Evolutionary conservation across 1,284 basidiomycete genomes (phyloP).

Genomic region (Cutaneotrichosporon spelunceum): DNA sequence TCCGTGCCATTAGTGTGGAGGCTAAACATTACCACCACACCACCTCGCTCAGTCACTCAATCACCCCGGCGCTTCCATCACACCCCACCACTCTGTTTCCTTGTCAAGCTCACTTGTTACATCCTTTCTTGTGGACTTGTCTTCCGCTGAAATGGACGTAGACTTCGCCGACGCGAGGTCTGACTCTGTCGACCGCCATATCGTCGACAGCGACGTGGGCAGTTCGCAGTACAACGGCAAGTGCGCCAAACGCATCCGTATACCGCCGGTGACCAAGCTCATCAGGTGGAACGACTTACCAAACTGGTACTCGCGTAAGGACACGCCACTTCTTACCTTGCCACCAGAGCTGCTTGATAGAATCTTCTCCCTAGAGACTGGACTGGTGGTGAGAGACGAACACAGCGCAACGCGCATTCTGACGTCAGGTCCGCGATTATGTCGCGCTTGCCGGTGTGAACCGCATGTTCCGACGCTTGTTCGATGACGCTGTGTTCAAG

Average conservation of each 20-base stretch:
- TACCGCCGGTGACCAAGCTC: not conserved
- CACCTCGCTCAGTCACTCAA: not conserved
- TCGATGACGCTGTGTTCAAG: slow-evolving; percentile 4
- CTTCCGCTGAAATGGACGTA: not conserved
- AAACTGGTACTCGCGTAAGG: slow-evolving; percentile 23
- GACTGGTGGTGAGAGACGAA: slow-evolving; percentile 22
- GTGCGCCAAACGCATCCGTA: not conserved
- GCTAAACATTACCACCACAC: not conserved
- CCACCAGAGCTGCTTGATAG: slow-evolving; percentile 11
- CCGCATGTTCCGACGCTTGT: slow-evolving; percentile 21
- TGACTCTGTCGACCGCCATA: not conserved
- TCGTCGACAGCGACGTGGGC: not conserved
- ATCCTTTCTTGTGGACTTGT: not conserved
- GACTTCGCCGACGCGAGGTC: not conserved
- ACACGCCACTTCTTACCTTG: slow-evolving; percentile 26
- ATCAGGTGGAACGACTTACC: slow-evolving; percentile 32
- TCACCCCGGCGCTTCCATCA: not conserved
- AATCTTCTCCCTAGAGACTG: slow-evolving; percentile 11
- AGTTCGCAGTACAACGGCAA: not conserved
- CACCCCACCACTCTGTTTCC: not conserved
- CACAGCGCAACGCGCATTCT: not conserved
- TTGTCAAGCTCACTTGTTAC: not conserved
- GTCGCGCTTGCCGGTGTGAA: slow-evolving; percentile 34
- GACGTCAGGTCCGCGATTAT: slow-evolving; percentile 30
- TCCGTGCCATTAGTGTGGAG: not conserved